These are phyloP conservation scores for Penicillium sp. DNA, from an alignment of 2,329 filamentous ascomycete species.

Conservation along the genomic window DNA sequence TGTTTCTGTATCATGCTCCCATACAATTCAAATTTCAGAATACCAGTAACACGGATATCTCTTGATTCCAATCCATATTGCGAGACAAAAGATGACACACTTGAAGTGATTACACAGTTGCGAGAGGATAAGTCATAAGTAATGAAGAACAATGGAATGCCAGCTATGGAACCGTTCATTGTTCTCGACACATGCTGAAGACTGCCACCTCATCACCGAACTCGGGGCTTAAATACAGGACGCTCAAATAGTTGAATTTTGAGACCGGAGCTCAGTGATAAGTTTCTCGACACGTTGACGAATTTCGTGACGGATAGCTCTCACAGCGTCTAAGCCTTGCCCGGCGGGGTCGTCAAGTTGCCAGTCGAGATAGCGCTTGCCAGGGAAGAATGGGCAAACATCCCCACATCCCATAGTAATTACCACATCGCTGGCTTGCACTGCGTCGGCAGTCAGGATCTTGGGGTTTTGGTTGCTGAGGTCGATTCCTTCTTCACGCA, in stretches of 20 bases:
- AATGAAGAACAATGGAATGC: not conserved
- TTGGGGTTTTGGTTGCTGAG: conserved; percentile 23
- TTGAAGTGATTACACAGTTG: not conserved
- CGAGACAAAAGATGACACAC: not conserved
- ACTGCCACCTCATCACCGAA: not conserved
- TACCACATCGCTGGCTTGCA: conserved; percentile 24
- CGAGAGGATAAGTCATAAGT: not conserved
- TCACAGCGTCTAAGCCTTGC: conserved; percentile 21
- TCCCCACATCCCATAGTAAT: conserved; percentile 32
- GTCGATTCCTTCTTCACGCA: conserved; percentile 29
- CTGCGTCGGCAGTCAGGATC: conserved; percentile 22
- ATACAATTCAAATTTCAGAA: no score
- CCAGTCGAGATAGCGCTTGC: conserved; percentile 29
- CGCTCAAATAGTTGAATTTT: conserved; percentile 1
- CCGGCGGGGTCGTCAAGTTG: conserved; percentile 27
- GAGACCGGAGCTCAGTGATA: conserved; percentile 11
- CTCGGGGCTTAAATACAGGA: not conserved
- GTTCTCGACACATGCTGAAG: not conserved
- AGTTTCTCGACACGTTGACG: conserved; percentile 19
- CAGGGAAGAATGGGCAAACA: conserved; percentile 26
- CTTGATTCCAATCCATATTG: not conserved
- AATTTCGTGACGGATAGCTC: conserved; percentile 24
- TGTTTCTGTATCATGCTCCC: no score
- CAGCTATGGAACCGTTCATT: not conserved
- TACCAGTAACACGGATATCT: no score